These are phyloP conservation scores for Monosporozyma unispora DNA, from an alignment of 805 yeast genomes.

Conservation along the genomic window DNA sequence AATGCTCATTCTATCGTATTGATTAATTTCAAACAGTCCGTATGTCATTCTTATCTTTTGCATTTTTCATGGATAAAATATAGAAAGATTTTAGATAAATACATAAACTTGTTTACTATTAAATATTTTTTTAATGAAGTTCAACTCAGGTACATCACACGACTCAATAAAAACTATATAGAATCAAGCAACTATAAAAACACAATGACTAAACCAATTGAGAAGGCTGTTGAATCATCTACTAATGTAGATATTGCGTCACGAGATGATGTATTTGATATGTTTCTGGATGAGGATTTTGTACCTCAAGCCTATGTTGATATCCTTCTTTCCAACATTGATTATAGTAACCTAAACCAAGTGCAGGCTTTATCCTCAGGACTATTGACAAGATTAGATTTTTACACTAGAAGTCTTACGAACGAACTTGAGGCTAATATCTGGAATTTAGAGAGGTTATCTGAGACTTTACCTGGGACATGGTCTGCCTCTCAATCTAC, in stretches of 20 bases:
- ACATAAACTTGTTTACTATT: too few relatives aligned
- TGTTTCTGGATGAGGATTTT: constrained; percentile 63
- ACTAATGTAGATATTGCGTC: neutral
- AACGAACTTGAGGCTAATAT: constrained; percentile 45
- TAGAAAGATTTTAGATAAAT: too few relatives aligned
- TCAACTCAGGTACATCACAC: too few relatives aligned
- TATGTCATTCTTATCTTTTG: neutral
- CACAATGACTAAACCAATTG: neutral
- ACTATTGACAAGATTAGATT: constrained; percentile 52
- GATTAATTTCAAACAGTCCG: too few relatives aligned
- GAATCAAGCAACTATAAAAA: neutral
- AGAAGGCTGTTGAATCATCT: too few relatives aligned
- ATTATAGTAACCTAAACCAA: constrained; percentile 27
- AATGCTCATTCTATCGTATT: too few relatives aligned
- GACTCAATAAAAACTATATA: too few relatives aligned
- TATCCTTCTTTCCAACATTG: constrained; percentile 42
- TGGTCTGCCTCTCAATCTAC: constrained; percentile 10
- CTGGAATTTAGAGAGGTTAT: constrained; percentile 39
- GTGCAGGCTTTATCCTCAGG: constrained; percentile 42
- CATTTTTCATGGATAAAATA: too few relatives aligned
- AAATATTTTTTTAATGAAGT: too few relatives aligned
- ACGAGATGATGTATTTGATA: constrained; percentile 40
- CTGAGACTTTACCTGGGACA: constrained; percentile 41
- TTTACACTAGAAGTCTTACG: constrained; percentile 50
- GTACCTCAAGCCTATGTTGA: constrained; percentile 59